Conservation (phyloP, 208 protist species). For the Acanthamoeba healyi region DNA sequence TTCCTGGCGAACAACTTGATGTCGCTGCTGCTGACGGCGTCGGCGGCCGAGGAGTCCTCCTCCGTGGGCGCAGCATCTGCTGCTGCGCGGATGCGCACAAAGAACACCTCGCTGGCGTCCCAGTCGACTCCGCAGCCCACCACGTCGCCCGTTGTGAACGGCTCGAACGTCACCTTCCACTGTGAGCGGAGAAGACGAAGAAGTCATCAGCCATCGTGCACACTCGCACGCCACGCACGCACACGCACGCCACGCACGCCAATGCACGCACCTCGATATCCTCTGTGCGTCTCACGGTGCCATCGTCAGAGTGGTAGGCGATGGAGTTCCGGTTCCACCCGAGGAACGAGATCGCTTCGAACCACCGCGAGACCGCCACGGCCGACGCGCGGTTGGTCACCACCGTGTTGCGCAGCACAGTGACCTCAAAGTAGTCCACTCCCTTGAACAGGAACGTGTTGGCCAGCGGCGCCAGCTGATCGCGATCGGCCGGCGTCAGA, state of each 20-base stretch:
- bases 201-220: too few relatives aligned
- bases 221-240: too few relatives aligned
- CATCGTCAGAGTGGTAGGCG: slow-evolving; percentile 3
- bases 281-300: neutral
- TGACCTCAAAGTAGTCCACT: slow-evolving; percentile 32
- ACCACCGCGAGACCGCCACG: neutral
- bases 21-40: too few relatives aligned
- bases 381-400: neutral
- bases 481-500: too few relatives aligned
- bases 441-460: neutral
- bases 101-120: neutral
- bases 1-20: neutral
- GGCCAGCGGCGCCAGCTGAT: too few relatives aligned
- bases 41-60: neutral
- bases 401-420: neutral
- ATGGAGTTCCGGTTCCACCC: neutral
- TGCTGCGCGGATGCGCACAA: neutral
- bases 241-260: too few relatives aligned
- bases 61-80: neutral
- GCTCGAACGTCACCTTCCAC: neutral
- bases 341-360: neutral
- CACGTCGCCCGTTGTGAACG: neutral
- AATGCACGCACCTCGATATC: too few relatives aligned
- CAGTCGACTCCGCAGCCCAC: slow-evolving; percentile 4
- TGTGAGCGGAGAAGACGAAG: too few relatives aligned